A percentile compares a stretch with the other conserved stretches of the same genome.
These are phyloP conservation scores for Pyropia yezoensis DNA, from an alignment of 23 red algal genomes.

Conservation along the genomic window DNA sequence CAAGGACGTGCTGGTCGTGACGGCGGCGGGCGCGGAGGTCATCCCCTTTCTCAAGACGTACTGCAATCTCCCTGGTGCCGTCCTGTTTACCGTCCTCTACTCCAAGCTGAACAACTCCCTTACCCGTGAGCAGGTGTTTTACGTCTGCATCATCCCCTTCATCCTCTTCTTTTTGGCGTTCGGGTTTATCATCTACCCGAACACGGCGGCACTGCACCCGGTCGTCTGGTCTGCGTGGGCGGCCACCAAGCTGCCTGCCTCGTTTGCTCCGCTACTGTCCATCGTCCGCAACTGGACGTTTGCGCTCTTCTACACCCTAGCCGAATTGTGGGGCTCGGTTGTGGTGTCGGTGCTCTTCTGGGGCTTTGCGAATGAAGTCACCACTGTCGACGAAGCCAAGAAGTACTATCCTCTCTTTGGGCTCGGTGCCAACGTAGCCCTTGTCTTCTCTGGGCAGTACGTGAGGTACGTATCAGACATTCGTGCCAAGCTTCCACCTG, in stretches of 20 bases:
- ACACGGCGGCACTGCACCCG: conserved; percentile 68
- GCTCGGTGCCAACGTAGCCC: conserved; percentile 88
- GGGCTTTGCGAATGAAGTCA: conserved; percentile 98
- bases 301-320: conserved; percentile 96
- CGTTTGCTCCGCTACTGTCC: conserved; percentile 58
- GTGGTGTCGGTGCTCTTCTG: conserved; percentile 95
- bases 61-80: conserved; percentile 89
- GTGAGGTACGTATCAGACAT: conserved; percentile 91
- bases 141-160: conserved; percentile 91
- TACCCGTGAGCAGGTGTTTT: conserved; percentile 80
- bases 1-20: conserved; percentile 98
- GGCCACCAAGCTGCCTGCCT: conserved; percentile 47
- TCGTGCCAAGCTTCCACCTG: conserved; percentile 80
- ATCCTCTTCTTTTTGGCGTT: conserved; percentile 86
- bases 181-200: conserved; percentile 84
- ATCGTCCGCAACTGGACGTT: conserved; percentile 98
- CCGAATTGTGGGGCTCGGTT: conserved; percentile 96
- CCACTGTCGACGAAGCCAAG: conserved; percentile 90
- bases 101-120: conserved; percentile 81
- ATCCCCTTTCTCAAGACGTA: conserved; percentile 99
- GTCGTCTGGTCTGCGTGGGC: conserved; percentile 39
- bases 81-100: conserved; percentile 89
- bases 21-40: conserved; percentile 91
- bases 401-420: conserved; percentile 99
- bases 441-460: conserved; percentile 98